Conservation (phyloP, 202 grass and related monocot species). For the Alloteropsis angusta region DNA sequence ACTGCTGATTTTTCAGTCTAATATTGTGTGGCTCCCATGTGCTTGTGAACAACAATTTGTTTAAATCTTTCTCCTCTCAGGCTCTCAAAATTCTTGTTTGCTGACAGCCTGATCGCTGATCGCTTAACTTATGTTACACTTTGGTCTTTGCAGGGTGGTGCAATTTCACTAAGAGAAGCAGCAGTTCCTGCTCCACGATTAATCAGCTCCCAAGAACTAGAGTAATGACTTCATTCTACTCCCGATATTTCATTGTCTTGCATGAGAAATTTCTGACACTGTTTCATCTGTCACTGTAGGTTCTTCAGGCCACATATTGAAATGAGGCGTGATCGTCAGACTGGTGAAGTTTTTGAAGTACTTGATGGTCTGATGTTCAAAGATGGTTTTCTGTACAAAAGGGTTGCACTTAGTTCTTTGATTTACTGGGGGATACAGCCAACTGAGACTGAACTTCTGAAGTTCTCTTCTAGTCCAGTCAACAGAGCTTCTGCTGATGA, state of each 20-base stretch:
- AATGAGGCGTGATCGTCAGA: slow-evolving; percentile 63
- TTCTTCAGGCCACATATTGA: slow-evolving; percentile 82
- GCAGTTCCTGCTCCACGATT: slow-evolving; percentile 59
- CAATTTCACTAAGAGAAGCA: slow-evolving; percentile 72
- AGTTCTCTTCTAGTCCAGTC: slow-evolving; percentile 63
- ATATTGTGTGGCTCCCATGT: slow-evolving; percentile 1
- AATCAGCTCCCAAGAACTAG: slow-evolving; percentile 84
- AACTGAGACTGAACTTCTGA: slow-evolving; percentile 64
- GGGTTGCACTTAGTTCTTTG: slow-evolving; percentile 75
- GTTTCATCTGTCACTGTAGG: slow-evolving; percentile 32
- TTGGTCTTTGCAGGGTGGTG: slow-evolving; percentile 63
- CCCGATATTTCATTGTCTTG: slow-evolving; percentile 2
- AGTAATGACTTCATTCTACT: slow-evolving; percentile 45
- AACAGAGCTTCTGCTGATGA: slow-evolving; percentile 49
- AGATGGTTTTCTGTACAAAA: slow-evolving; percentile 91
- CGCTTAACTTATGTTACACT: not conserved
- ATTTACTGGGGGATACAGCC: slow-evolving; percentile 87
- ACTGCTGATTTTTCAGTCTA: not conserved
- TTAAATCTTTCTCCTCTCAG: not conserved
- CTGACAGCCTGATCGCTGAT: not conserved
- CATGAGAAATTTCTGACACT: not conserved
- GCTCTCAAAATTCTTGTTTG: not conserved
- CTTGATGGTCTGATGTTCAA: slow-evolving; percentile 93
- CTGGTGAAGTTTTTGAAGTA: slow-evolving; percentile 78
- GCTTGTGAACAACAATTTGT: slow-evolving; percentile 14